Conservation (phyloP, 1,284 basidiomycete genomes). For the Blastosporella zonata region DNA sequence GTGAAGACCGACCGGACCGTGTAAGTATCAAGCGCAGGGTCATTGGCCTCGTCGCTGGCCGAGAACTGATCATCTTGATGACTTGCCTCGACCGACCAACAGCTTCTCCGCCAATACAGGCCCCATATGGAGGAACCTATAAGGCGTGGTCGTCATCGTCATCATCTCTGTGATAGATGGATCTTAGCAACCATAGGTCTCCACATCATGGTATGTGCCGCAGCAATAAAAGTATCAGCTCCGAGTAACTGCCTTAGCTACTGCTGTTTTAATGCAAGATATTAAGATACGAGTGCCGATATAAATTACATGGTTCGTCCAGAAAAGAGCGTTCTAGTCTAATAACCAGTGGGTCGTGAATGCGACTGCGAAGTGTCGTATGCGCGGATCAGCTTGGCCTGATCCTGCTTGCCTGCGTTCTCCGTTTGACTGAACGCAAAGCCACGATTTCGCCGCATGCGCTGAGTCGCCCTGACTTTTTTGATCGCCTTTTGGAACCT, state of each 20-base stretch:
- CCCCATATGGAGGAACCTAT: neutral
- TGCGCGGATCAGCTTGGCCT: conserved; percentile 81
- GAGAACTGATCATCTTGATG: conserved; percentile 8
- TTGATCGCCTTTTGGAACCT: conserved; percentile 98
- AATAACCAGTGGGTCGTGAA: conserved; percentile 72
- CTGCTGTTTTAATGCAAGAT: conserved; percentile 6
- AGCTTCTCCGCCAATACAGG: neutral
- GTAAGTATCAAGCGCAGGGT: neutral
- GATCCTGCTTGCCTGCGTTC: conserved; percentile 77
- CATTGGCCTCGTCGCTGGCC: neutral
- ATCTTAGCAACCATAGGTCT: neutral
- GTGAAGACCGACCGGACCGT: neutral
- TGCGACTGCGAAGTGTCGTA: conserved; percentile 84
- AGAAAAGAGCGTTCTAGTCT: conserved; percentile 20
- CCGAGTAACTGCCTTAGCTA: neutral
- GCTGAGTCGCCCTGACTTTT: conserved; percentile 93
- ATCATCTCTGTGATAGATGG: neutral
- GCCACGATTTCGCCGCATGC: conserved; percentile 90
- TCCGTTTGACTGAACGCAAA: conserved; percentile 98
- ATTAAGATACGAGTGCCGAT: conserved; percentile 14
- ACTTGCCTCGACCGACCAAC: no score
- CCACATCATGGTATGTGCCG: neutral
- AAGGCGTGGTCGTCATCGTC: neutral
- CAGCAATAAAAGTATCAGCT: neutral
- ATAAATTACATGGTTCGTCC: conserved; percentile 22